phyloP scores from a whole-genome alignment of 768 basidiomycete species.

The Sporobolomyces phaffii region DNA sequence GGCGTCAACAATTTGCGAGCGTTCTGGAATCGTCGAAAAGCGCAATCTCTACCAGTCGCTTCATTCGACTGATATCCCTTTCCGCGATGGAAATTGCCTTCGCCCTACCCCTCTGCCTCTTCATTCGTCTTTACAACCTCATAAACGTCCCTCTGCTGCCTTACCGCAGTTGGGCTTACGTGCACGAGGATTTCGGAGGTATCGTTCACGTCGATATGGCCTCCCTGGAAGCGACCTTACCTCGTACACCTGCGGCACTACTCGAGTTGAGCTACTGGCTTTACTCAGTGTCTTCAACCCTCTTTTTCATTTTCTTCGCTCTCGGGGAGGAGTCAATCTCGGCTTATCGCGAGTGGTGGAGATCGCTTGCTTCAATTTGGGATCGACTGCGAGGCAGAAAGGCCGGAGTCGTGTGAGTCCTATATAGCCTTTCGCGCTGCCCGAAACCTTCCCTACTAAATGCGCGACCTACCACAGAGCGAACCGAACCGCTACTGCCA shows the following conservation, averaged over 20 bases:
- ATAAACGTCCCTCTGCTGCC: neutral
- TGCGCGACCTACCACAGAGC: too few relatives aligned
- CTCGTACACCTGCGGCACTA: neutral
- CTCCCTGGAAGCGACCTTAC: neutral
- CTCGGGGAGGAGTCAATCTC: conserved; percentile 16
- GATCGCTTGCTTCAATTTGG: neutral
- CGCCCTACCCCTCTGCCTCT: conserved; percentile 8
- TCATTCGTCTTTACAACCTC: neutral
- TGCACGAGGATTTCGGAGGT: conserved; percentile 14
- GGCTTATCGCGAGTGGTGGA: neutral
- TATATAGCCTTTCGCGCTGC: too few relatives aligned
- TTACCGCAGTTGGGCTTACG: conserved; percentile 15
- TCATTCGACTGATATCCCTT: conserved; percentile 19
- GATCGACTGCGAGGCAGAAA: neutral
- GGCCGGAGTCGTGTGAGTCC: neutral
- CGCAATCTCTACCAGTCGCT: conserved; percentile 18
- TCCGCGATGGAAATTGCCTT: neutral
- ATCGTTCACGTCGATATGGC: neutral
- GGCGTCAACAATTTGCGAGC: conserved; percentile 10
- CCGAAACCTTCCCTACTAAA: too few relatives aligned
- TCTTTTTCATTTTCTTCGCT: conserved; percentile 25
- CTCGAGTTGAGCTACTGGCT: conserved; percentile 9
- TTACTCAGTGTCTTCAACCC: conserved; percentile 2
- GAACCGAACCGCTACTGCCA: neutral
- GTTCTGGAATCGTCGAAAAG: conserved; percentile 18